Base-by-base conservation (phyloP, 2,329 filamentous ascomycete species). In the Colletotrichum costaricense region DNA sequence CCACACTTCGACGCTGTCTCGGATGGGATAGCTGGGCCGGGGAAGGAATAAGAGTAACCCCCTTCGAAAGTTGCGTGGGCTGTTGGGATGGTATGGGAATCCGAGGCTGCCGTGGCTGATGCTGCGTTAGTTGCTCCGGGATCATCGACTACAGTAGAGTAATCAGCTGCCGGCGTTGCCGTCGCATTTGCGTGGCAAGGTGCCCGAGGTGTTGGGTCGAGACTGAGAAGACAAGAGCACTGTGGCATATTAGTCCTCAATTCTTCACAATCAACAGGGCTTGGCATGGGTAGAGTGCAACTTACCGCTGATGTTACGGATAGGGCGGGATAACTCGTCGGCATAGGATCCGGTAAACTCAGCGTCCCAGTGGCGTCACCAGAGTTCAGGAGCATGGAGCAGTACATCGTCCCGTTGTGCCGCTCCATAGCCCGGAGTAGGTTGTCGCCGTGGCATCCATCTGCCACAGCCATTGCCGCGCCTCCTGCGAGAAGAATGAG, bases 361-460 rank as follows among this genome's bases (percentile, higher is more conserved):
- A 63, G 6, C 0, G 56, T 57, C 2, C 19, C 16, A 5, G 24
- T 64, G 7, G 35, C 16, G 19, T 30, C 6, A 5, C 11, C 19
- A 3, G 52, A 11, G 1, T 9, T 1, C 5, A 75, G 26, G 5
- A 75, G 33, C 30, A 65, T 55, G 28, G 63, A 71, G 16, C 74
- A 75, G 52, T 75, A 75, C 8, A 28, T 60, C 16, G 46, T 63
- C 1, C 64, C 74, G 22, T 67, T 71, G 46, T 69, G 65, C 14
- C 72, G 72, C 46, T 69, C 66, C 42, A 75, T 52, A 0, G 54
- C 74, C 11, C 74, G 74, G 30, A 75, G 62, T 19, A 75, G 62
- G 58, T 75, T 75, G 12, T 75, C 74, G 12, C 57, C 60, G 22
- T 74, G 72, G 22, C 72, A 74, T 12, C 63, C 66, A 22, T 73